Conservation (phyloP, 1,139 yeast genomes). For the Lodderomyces pseudojiufengensis region DNA sequence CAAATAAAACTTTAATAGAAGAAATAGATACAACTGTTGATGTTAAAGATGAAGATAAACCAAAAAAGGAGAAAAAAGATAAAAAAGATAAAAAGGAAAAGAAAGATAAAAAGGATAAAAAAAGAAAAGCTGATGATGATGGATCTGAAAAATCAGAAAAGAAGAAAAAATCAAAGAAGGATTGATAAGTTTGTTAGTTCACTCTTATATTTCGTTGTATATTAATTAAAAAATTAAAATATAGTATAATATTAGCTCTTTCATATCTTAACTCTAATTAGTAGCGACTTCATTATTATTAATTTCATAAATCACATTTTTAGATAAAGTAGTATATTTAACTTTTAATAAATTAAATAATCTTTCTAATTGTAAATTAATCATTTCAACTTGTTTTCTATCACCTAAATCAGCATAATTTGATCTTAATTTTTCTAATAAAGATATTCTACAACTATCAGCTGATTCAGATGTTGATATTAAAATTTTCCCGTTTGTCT, state of each 20-base stretch:
- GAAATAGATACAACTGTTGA: constrained; percentile 27
- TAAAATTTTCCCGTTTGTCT: neutral
- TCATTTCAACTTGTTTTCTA: constrained; percentile 21
- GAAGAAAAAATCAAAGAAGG: constrained; percentile 39
- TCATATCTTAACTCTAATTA: too few relatives aligned
- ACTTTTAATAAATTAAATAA: constrained; percentile 13
- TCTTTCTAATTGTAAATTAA: constrained; percentile 21
- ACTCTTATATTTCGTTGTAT: constrained; percentile 5
- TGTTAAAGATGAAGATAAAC: constrained; percentile 23
- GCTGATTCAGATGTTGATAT: constrained; percentile 18
- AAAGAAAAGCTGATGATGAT: constrained; percentile 56
- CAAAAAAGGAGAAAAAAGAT: constrained; percentile 57
- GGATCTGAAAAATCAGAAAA: constrained; percentile 48
- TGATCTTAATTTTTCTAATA: constrained; percentile 18
- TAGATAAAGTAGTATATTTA: constrained; percentile 16
- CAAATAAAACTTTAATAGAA: constrained; percentile 42
- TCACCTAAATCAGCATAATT: constrained; percentile 20
- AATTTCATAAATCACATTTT: constrained; percentile 11
- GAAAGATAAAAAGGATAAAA: constrained; percentile 35
- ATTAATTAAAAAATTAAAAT: constrained; percentile 4
- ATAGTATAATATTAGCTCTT: too few relatives aligned
- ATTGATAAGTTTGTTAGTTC: constrained; percentile 6
- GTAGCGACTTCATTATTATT: too few relatives aligned
- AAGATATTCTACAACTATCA: constrained; percentile 19
- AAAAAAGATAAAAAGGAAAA: constrained; percentile 53